Percentiles rank a stretch among this genome's conserved stretches.
phyloP scores from a whole-genome alignment of 2,329 filamentous ascomycete genomes.

The Colletotrichum ledebouriae region DNA sequence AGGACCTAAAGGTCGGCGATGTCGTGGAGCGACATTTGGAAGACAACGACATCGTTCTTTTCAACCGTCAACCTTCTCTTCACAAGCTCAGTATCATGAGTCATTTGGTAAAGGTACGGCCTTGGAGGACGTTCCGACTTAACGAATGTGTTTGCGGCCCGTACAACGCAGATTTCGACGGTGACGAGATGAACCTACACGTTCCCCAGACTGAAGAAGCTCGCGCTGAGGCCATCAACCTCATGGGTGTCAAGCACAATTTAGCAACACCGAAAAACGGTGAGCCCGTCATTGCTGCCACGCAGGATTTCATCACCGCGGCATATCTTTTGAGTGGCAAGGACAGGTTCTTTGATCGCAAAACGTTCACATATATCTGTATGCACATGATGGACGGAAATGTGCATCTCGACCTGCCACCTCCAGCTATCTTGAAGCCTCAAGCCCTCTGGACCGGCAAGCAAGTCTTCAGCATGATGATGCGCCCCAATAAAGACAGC shows the following conservation, averaged over 20 bases:
- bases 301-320: conserved; percentile 98
- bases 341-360: conserved; percentile 91
- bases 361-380: conserved; percentile 89
- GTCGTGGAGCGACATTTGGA: conserved; percentile 94
- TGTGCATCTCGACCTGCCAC: conserved; percentile 84
- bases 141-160: conserved; percentile 99
- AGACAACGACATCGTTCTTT: conserved; percentile 95
- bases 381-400: conserved; percentile 92
- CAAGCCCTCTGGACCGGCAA: conserved; percentile 95
- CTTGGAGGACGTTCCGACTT: conserved; percentile 94
- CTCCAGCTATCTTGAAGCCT: conserved; percentile 88
- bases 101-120: conserved; percentile 92
- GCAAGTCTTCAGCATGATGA: conserved; percentile 91
- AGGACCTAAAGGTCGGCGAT: conserved; percentile 84
- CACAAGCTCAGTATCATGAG: conserved; percentile 99
- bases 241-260: conserved; percentile 99
- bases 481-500: conserved; percentile 89
- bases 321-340: conserved; percentile 93
- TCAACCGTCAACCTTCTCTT: conserved; percentile 97
- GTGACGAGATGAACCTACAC: conserved; percentile 99
- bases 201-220: conserved; percentile 98
- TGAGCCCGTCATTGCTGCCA: conserved; percentile 98
- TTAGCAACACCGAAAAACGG: conserved; percentile 96
- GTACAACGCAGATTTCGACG: conserved; percentile 99
- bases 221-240: conserved; percentile 90